Conservation (phyloP, 2,329 filamentous ascomycete genomes). For the Aspergillus pseudoglaucus region DNA sequence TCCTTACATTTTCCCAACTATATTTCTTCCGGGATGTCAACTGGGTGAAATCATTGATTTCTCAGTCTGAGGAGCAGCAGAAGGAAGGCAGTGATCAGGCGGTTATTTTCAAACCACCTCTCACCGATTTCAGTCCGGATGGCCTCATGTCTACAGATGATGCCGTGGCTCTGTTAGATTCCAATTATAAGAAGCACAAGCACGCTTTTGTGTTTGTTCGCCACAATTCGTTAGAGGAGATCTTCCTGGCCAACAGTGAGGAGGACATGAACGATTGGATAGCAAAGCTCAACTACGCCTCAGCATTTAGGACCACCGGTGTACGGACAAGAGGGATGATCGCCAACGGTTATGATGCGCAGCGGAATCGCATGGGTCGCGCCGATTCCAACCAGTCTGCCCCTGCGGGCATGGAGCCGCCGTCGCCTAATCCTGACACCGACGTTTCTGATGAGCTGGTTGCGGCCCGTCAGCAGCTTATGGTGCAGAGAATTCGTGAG, state of each 20-base stretch:
- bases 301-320: slow-evolving; percentile 84
- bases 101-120: slow-evolving; percentile 81
- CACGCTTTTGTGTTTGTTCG: slow-evolving; percentile 88
- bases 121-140: slow-evolving; percentile 90
- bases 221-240: slow-evolving; percentile 80
- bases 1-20: slow-evolving; percentile 91
- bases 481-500: slow-evolving; percentile 76
- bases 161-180: slow-evolving; percentile 80
- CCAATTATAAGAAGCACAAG: slow-evolving; percentile 86
- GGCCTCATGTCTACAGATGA: slow-evolving; percentile 88
- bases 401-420: slow-evolving; percentile 62
- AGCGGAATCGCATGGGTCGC: slow-evolving; percentile 56
- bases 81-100: slow-evolving; percentile 70
- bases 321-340: slow-evolving; percentile 85
- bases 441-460: slow-evolving; percentile 84
- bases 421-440: slow-evolving; percentile 64
- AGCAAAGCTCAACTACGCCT: slow-evolving; percentile 90
- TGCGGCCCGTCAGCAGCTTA: slow-evolving; percentile 71
- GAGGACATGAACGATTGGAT: slow-evolving; percentile 95
- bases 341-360: slow-evolving; percentile 77
- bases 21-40: slow-evolving; percentile 92
- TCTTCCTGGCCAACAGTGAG: slow-evolving; percentile 84
- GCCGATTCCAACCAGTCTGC: slow-evolving; percentile 53
- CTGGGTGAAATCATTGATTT: slow-evolving; percentile 87
- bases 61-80: slow-evolving; percentile 76